Evolutionary conservation across 352 stramenopile genomes (phyloP), one percentile per base, ranked within the genome.

Genomic region (Globisporangium carolinianum): DNA sequence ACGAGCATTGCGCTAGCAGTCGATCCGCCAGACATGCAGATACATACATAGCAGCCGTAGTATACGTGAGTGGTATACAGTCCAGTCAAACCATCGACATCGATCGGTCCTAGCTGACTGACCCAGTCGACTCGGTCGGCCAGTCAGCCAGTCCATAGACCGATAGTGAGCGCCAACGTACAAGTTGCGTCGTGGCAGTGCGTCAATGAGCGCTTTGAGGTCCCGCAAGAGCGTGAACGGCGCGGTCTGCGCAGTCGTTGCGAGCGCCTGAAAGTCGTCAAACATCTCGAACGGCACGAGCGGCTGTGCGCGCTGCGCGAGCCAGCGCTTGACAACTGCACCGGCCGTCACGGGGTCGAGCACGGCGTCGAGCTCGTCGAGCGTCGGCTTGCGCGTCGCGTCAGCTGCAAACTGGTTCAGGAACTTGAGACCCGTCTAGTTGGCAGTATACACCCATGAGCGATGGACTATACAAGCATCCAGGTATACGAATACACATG

Each of bases 251-350:
- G 69, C 72, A 15, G 86, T 65, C 46, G 37, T 56, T 0, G 80
- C 79, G 3, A 91, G 60, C 50, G 61, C 48, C 4, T 60, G 55
- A 24, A 89, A 93, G 38, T 91, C 77, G 0, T 71, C 60, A 55
- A 75, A 89, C 71, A 91, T 75, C 15, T 73, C 65, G 37, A 82
- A 86, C 4, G 83, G 76, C 14, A 93, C 63, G 37, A 91, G 18
- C 17, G 83, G 80, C 51, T 81, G 68, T 53, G 91, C 76, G 6
- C 90, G 61, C 58, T 89, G 77, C 49, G 71, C 63, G 37, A 91
- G 65, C 83, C 80, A 91, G 41, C 77, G 60, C 38, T 73, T 80
- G 24, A 93, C 72, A 41, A 91, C 66, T 1, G 67, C 79, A 1
- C 78, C 79, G 4, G 83, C 80, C 0, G 72, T 90, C 11, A 81